Base-by-base conservation (phyloP, 1,139 yeast genomes). In the Lodderomyces theae region DNA sequence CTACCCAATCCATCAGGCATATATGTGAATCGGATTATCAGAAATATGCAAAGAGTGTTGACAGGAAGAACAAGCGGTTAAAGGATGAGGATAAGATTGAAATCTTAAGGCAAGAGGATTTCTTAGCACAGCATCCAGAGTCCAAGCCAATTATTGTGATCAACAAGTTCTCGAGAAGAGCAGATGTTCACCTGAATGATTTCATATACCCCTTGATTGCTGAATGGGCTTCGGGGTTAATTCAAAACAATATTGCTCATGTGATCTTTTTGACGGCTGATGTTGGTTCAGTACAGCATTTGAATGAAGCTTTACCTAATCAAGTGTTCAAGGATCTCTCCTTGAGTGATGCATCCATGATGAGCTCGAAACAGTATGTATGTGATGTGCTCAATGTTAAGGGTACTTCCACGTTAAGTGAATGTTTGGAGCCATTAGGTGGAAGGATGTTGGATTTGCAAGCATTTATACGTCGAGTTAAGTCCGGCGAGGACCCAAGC, bases 361-460 rank as follows among this genome's bases (percentile, higher is more conserved):
- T 64, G 3, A 80, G 89, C 39, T 88, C 97, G 1, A 76, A 75
- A 50, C 75, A 77, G 35, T 92, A 82, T 60, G 89, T 90, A 13
- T 53, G 76, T 47, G 75, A 74, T 39, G 92, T 86, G 46, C 63
- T 86, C 37, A 67, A 67, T 33, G 51, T 56, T 40, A 53, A 52
- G n/a, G 54, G 54, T 39, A 44, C 45, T 29, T 45, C 52, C 2
- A 64, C 66, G 6, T 64, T 86, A 30, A 84, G 81, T 28, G 59
- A 64, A 2, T 77, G 84, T 29, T 64, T 90, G 38, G 78, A 66
- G 19, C 95, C 96, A 7, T 64, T 92, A 23, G 98, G 98, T 10
- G 98, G 98, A 32, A 79, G 98, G 49, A 86, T 92, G 90, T 73
- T 90, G 41, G 98, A 92, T 58, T 71, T 92, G 42, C 97, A 92